Conservation (phyloP, 192 early-diverging fungal genomes). For the Obelidium mucronatum region DNA sequence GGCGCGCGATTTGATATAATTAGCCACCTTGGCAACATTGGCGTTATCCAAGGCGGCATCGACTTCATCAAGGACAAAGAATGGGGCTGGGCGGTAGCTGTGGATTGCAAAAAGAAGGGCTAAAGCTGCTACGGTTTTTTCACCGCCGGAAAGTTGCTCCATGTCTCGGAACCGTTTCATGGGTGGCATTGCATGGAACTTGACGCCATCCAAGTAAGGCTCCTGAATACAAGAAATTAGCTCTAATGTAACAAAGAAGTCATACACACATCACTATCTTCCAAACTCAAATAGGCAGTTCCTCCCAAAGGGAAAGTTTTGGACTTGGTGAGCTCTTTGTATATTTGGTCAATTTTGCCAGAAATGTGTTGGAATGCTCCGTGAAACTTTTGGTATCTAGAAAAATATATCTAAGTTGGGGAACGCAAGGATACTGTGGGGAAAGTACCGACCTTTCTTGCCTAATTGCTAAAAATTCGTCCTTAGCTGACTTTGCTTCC, state of each 20-base stretch:
- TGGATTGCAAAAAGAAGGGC: slow-evolving; percentile 98
- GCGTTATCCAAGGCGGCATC: slow-evolving; percentile 98
- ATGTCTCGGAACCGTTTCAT: slow-evolving; percentile 99
- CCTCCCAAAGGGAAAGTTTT: slow-evolving; percentile 90
- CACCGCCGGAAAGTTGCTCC: slow-evolving; percentile 98
- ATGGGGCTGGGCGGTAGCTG: slow-evolving; percentile 91
- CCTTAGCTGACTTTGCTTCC: slow-evolving; percentile 82
- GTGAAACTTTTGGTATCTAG: slow-evolving; percentile 77
- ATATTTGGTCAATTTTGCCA: slow-evolving; percentile 91
- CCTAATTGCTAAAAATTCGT: slow-evolving; percentile 81
- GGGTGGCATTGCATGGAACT: slow-evolving; percentile 99
- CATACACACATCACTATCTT: slow-evolving; percentile 77
- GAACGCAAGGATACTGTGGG: slow-evolving; percentile 5
- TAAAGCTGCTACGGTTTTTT: slow-evolving; percentile 97
- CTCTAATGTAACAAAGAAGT: not conserved
- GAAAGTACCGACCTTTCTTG: slow-evolving; percentile 65
- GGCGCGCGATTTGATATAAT: slow-evolving; percentile 85
- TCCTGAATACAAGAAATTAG: slow-evolving; percentile 53
- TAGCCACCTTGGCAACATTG: slow-evolving; percentile 92
- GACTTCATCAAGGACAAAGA: slow-evolving; percentile 99
- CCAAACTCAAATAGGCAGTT: slow-evolving; percentile 91
- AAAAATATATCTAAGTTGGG: not conserved
- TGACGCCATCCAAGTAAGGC: slow-evolving; percentile 92
- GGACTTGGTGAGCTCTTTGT: slow-evolving; percentile 94
- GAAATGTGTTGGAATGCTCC: slow-evolving; percentile 89